Base-by-base conservation (phyloP, 495 filamentous ascomycete species). In the Aspergillus ellipticus region DNA sequence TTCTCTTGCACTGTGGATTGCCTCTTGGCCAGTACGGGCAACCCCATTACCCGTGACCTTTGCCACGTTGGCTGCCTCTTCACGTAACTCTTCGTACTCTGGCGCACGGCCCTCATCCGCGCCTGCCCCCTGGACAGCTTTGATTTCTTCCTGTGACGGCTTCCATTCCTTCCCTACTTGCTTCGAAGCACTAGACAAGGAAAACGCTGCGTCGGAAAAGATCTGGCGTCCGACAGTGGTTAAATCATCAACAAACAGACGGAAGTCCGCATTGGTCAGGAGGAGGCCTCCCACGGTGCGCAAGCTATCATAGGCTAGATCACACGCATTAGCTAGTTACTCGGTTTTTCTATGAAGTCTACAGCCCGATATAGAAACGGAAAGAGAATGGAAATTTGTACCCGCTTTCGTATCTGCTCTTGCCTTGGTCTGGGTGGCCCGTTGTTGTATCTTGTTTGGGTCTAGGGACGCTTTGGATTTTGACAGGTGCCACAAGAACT, bases 231-330 rank as follows among this genome's bases (percentile, higher is more conserved):
- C 88, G 53, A 97, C 80, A 0, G 85, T 82, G 39, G 84, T 84
- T 26, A 96, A 70, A 62, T 97, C 93, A n/a, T 85, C 80, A 24
- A 96, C 79, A 61, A 97, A 92, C 15, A 90, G 72, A 17, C 92
- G 84, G 68, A 97, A 96, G 62, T 96, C 92, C 3, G 88, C 83
- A 66, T 97, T 97, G 15, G 88, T 91, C 20, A 97, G 73, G 0
- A 96, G 81, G 6, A 97, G 78, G 47, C 82, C 86, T 9, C 89
- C 88, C 7, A 97, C 85, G 0, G 90, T 96, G 48, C 85, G 87
- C 41, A 96, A 71, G 63, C 92, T 96, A 61, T 86, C 79, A 68
- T 91, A 95, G 6, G 87, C 92, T 92, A 58, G 6, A 28, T 16
- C 42, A 33, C 42, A 53, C 11, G 13, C 41, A 49, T 74, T 61